Percentiles rank a stretch among this genome's conserved stretches.
Conservation (phyloP, 1,284 basidiomycete species). For the Puccinia hordei region DNA sequence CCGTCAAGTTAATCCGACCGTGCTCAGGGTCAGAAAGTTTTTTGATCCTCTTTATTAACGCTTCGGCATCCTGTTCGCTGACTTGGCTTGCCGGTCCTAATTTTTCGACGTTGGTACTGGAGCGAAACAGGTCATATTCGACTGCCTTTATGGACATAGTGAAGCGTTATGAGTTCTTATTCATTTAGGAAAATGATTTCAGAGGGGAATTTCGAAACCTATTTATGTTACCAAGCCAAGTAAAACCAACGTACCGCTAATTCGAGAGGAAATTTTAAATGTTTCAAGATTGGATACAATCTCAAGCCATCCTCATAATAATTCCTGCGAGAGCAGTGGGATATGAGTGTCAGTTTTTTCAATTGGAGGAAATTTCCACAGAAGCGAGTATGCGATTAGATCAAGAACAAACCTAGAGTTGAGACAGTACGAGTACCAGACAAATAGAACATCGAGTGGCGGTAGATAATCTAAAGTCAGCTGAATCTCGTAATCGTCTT, state of each 20-base stretch:
- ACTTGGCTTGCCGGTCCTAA: not conserved
- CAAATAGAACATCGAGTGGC: slow-evolving; percentile 53
- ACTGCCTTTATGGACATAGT: not conserved
- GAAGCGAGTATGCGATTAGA: no score
- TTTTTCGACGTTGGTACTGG: not conserved
- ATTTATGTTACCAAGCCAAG: not conserved
- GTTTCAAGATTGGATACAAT: slow-evolving; percentile 28
- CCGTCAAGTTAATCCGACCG: not conserved
- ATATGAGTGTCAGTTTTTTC: not conserved
- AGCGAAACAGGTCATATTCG: not conserved
- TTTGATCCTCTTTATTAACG: not conserved
- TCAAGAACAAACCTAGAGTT: slow-evolving; percentile 49
- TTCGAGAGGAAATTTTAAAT: slow-evolving; percentile 12
- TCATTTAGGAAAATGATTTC: not conserved
- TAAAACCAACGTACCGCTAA: not conserved
- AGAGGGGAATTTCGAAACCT: not conserved
- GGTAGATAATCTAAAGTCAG: slow-evolving; percentile 35
- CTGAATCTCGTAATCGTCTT: slow-evolving; percentile 2
- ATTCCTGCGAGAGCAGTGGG: not conserved
- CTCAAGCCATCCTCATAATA: slow-evolving; percentile 28
- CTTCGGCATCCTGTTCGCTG: not conserved
- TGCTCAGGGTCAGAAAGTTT: not conserved
- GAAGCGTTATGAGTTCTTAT: not conserved
- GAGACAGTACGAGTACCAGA: slow-evolving; percentile 54
- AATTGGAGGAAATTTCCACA: no score